Percentiles rank a stretch among this genome's conserved stretches.
Conservation (phyloP, 2,329 filamentous ascomycete species). For the Nannizzia gypsea region DNA sequence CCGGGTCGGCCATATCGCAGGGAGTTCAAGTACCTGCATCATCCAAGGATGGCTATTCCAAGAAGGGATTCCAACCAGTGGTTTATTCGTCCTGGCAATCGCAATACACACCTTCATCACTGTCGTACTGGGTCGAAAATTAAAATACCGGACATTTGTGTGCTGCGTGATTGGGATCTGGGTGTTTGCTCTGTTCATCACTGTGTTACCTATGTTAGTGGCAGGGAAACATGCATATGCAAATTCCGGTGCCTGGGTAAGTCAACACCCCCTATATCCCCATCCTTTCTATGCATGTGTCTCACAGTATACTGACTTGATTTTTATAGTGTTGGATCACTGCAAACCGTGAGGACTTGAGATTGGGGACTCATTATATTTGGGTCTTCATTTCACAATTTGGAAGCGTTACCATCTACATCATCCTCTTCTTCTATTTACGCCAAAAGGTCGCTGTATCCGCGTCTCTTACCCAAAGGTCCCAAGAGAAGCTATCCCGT, state of each 20-base stretch:
- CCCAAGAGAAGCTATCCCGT: neutral
- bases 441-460: slow-evolving; percentile 33
- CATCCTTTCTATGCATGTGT: neutral
- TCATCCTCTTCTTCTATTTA: slow-evolving; percentile 38
- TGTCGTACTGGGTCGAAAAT: slow-evolving; percentile 36
- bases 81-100: slow-evolving; percentile 43
- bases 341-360: slow-evolving; percentile 29
- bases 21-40: slow-evolving; percentile 36
- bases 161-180: slow-evolving; percentile 35
- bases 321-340: slow-evolving; percentile 41
- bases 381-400: slow-evolving; percentile 45
- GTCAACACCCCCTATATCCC: slow-evolving; percentile 9
- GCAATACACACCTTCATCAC: slow-evolving; percentile 42
- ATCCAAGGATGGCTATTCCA: slow-evolving; percentile 42
- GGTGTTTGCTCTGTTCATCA: slow-evolving; percentile 35
- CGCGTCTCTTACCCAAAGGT: slow-evolving; percentile 20
- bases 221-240: slow-evolving; percentile 34
- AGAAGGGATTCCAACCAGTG: slow-evolving; percentile 40
- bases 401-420: slow-evolving; percentile 38
- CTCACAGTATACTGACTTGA: neutral
- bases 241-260: slow-evolving; percentile 41
- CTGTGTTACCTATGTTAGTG: slow-evolving; percentile 35
- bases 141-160: slow-evolving; percentile 36
- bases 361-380: slow-evolving; percentile 41
- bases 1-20: slow-evolving; percentile 32